Percentiles rank a stretch among this genome's conserved stretches.
These are phyloP conservation scores for Apiospora pterosperma DNA, from an alignment of 2,329 filamentous ascomycete species.

Conservation along the genomic window DNA sequence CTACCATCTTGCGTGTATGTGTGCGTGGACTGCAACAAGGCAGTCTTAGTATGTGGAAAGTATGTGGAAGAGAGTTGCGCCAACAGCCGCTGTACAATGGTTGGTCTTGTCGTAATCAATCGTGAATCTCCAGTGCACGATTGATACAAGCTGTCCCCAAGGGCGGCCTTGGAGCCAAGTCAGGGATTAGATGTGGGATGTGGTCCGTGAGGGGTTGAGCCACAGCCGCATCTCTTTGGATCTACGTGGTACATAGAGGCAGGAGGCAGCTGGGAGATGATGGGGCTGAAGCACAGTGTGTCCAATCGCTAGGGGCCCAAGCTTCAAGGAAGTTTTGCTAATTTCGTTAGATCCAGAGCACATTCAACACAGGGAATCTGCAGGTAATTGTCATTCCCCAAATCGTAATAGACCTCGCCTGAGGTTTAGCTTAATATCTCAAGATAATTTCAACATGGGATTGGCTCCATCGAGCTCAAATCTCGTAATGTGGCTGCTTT, in stretches of 20 bases:
- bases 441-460: too few relatives aligned
- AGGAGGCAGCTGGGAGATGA: background rate
- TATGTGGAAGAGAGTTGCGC: background rate
- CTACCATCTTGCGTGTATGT: constrained; percentile 3
- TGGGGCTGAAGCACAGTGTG: background rate
- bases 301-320: background rate
- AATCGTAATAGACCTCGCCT: too few relatives aligned
- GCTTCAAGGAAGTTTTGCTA: background rate
- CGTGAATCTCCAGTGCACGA: background rate
- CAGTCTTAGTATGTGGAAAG: background rate
- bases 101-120: background rate
- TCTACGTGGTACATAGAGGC: background rate
- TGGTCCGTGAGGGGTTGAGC: constrained; percentile 4
- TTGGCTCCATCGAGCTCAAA: background rate
- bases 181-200: constrained; percentile 4
- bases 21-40: background rate
- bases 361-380: background rate
- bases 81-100: constrained; percentile 1
- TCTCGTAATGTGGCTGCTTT: background rate
- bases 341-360: background rate
- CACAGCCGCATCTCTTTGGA: constrained; percentile 1
- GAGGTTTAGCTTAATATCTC: too few relatives aligned
- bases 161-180: background rate
- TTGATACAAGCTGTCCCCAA: constrained; percentile 3
- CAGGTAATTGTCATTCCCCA: background rate